Percentiles rank a stretch among this genome's conserved stretches.
Conservation (phyloP, 352 stramenopile genomes). For the Phytophthora constricta region DNA sequence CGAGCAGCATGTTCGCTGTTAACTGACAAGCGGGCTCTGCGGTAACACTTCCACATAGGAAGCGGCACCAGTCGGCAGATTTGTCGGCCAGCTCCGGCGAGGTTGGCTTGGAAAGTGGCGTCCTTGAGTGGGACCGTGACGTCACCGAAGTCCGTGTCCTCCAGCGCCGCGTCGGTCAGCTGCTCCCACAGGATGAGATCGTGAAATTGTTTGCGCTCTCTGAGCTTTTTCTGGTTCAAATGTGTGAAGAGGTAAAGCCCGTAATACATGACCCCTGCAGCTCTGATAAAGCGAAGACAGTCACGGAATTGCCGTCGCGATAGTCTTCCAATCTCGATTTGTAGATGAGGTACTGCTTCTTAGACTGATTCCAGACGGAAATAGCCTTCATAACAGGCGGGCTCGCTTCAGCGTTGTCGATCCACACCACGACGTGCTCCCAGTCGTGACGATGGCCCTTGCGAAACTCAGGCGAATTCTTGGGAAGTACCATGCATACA, state of each 20-base stretch:
- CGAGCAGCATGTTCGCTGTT: no score
- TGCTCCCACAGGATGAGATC: neutral
- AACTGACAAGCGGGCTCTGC: no score
- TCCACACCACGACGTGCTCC: neutral
- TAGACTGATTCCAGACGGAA: neutral
- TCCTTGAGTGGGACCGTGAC: no score
- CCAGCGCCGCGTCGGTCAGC: neutral
- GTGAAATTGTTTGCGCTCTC: neutral
- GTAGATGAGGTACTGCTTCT: neutral
- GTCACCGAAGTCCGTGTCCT: neutral
- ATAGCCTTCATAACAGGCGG: neutral
- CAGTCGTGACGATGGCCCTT: neutral
- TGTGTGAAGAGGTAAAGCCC: no score
- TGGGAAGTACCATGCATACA: constrained; percentile 1
- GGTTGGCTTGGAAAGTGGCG: no score
- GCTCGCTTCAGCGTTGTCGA: neutral
- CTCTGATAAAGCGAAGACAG: neutral
- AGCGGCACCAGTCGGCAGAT: no score
- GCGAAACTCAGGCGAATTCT: neutral
- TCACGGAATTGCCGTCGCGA: neutral
- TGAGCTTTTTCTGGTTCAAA: no score
- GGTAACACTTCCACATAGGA: no score
- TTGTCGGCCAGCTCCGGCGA: no score
- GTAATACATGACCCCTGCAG: neutral
- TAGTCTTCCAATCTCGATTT: neutral